Evolutionary conservation across 768 basidiomycete genomes (phyloP).

Genomic region (Peribolospora baueri): DNA sequence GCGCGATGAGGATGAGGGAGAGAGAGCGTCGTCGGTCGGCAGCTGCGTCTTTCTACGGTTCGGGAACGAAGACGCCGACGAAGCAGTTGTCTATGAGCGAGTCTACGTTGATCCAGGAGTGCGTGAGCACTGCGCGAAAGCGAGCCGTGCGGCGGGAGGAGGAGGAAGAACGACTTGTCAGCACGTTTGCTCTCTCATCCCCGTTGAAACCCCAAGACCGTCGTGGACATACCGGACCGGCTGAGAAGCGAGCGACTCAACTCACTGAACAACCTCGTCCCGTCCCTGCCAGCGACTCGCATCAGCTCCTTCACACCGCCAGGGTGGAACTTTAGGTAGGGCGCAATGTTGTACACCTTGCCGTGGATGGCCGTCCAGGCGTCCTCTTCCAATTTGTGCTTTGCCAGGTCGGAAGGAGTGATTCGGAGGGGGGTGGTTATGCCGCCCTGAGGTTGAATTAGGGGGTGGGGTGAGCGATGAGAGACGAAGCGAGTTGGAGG

Average conservation of each 20-base stretch:
- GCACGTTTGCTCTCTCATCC: background rate
- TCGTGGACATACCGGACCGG: background rate
- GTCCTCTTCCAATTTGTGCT: slow-evolving; percentile 60
- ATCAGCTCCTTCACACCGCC: slow-evolving; percentile 85
- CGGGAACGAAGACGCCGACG: slow-evolving; percentile 66
- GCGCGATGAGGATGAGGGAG: slow-evolving; percentile 3
- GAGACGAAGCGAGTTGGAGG: background rate
- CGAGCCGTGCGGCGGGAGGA: background rate
- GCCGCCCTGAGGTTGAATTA: slow-evolving; percentile 27
- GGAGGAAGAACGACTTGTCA: background rate
- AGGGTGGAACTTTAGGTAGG: slow-evolving; percentile 75
- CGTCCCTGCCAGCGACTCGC: slow-evolving; percentile 84
- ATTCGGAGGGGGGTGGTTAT: slow-evolving; percentile 43
- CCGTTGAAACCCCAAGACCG: background rate
- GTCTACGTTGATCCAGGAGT: slow-evolving; percentile 93
- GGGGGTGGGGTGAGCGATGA: background rate
- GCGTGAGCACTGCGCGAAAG: slow-evolving; percentile 41
- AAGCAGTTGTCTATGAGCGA: slow-evolving; percentile 83
- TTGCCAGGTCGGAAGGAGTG: slow-evolving; percentile 48
- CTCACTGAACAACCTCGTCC: slow-evolving; percentile 72
- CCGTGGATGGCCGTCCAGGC: slow-evolving; percentile 83
- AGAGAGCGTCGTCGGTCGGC: too few species aligned
- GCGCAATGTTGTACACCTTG: slow-evolving; percentile 88
- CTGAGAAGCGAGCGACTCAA: slow-evolving; percentile 1
- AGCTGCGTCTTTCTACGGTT: slow-evolving; percentile 15